These are phyloP conservation scores for Candida parachauliodes DNA, from an alignment of 805 yeast species.

Conservation along the genomic window DNA sequence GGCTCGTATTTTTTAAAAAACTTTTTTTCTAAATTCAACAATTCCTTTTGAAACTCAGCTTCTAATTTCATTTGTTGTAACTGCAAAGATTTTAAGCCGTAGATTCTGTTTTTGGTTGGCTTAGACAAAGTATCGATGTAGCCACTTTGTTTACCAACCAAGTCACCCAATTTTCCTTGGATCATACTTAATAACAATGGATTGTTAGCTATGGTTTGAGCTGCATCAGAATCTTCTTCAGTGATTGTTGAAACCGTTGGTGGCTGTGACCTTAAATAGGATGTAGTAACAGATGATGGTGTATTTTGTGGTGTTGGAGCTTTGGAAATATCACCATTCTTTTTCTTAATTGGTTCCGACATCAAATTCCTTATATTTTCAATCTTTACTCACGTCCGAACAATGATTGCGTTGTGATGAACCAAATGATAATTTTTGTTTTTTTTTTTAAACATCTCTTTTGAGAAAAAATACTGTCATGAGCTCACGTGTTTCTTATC, in stretches of 20 bases:
- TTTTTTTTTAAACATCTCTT: background rate
- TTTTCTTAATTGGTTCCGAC: constrained; percentile 83
- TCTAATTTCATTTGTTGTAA: constrained; percentile 76
- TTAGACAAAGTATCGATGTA: constrained; percentile 76
- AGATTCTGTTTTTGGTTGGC: constrained; percentile 69
- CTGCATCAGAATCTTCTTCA: constrained; percentile 50
- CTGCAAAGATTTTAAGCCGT: constrained; percentile 80
- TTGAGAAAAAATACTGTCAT: too few relatives aligned
- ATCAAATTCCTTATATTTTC: constrained; percentile 29
- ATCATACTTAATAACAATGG: constrained; percentile 84
- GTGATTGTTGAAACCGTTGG: constrained; percentile 61
- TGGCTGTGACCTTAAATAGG: constrained; percentile 62
- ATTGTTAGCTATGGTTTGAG: constrained; percentile 60
- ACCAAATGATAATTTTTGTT: background rate
- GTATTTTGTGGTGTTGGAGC: constrained; percentile 99
- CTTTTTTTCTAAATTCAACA: constrained; percentile 81
- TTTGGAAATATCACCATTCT: constrained; percentile 69
- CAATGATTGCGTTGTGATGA: constrained; percentile 1
- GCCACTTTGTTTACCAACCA: constrained; percentile 85
- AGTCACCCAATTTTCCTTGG: constrained; percentile 79
- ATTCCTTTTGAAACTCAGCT: constrained; percentile 85
- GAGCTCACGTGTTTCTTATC: background rate
- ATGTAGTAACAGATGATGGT: constrained; percentile 80
- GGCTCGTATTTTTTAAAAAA: constrained; percentile 72
- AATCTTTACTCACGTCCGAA: background rate